Evolutionary conservation across 495 filamentous ascomycete genomes (phyloP).

Genomic region (Penicillium fimorum): DNA sequence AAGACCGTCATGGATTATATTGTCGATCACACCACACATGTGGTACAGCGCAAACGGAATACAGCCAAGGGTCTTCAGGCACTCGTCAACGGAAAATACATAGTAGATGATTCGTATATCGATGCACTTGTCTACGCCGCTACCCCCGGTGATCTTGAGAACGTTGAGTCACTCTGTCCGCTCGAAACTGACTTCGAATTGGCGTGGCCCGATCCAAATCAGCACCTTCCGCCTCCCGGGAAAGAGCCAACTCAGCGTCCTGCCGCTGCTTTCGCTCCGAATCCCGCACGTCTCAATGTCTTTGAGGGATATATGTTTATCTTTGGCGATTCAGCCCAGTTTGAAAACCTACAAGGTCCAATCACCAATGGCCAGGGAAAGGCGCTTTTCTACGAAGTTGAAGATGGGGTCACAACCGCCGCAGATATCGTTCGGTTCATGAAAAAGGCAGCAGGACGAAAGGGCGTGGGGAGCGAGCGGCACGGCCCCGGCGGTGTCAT

Average conservation of each 20-base stretch:
- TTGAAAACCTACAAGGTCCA: constrained; percentile 66
- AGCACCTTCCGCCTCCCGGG: constrained; percentile 70
- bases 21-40: constrained; percentile 72
- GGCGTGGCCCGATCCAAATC: constrained; percentile 71
- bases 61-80: constrained; percentile 82
- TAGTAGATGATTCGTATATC: constrained; percentile 75
- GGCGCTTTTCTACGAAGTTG: constrained; percentile 61
- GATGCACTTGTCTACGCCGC: constrained; percentile 71
- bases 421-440: constrained; percentile 78
- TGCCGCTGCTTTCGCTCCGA: constrained; percentile 64
- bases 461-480: constrained; percentile 61
- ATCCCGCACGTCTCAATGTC: constrained; percentile 61
- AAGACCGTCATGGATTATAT: constrained; percentile 77
- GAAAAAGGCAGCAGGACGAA: constrained; percentile 68
- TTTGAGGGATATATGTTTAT: constrained; percentile 89
- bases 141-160: constrained; percentile 49
- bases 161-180: constrained; percentile 54
- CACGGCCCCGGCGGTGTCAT: constrained; percentile 69
- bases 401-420: constrained; percentile 64
- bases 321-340: constrained; percentile 78
- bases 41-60: constrained; percentile 87
- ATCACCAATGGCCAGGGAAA: constrained; percentile 84
- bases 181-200: constrained; percentile 83
- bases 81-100: constrained; percentile 77
- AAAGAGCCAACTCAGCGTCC: constrained; percentile 69